These are phyloP conservation scores for Tulasnella sp. DNA, from an alignment of 768 basidiomycete species.

Conservation along the genomic window DNA sequence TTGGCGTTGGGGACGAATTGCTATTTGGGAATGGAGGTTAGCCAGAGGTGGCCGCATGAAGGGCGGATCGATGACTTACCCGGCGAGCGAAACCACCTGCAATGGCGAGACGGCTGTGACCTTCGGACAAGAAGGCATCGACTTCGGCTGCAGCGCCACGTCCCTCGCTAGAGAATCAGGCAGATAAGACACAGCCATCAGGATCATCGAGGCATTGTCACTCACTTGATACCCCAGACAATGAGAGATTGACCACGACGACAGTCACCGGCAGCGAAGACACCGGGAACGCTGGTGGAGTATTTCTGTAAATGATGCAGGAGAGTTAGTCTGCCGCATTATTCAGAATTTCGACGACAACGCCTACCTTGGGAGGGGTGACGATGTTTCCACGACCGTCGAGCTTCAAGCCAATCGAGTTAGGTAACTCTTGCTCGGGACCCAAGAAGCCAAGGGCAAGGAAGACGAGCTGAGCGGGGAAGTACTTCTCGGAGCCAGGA, in stretches of 20 bases:
- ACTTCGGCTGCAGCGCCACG: constrained; percentile 84
- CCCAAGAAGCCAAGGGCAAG: constrained; percentile 96
- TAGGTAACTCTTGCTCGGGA: constrained; percentile 67
- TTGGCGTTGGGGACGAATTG: not conserved
- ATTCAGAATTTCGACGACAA: constrained; percentile 1
- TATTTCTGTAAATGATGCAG: constrained; percentile 45
- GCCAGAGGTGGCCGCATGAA: not conserved
- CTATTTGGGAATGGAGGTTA: not conserved
- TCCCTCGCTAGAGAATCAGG: constrained; percentile 53
- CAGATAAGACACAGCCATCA: not conserved
- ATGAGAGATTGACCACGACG: constrained; percentile 91
- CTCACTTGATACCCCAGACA: constrained; percentile 88
- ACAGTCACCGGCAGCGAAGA: constrained; percentile 93
- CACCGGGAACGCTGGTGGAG: constrained; percentile 69
- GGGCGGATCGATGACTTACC: constrained; percentile 31
- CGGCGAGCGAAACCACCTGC: constrained; percentile 79
- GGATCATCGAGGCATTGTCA: constrained; percentile 8
- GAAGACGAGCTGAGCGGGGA: constrained; percentile 85
- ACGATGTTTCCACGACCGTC: constrained; percentile 87
- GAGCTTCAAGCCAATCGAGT: constrained; percentile 67
- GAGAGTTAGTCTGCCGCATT: not conserved
- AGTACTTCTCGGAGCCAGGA: constrained; percentile 84
- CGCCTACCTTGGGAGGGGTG: constrained; percentile 63
- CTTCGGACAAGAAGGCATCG: constrained; percentile 66
- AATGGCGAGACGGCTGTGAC: constrained; percentile 55